These are phyloP conservation scores for Fistulinella staudtii DNA, from an alignment of 1,284 basidiomycete species.

Conservation along the genomic window DNA sequence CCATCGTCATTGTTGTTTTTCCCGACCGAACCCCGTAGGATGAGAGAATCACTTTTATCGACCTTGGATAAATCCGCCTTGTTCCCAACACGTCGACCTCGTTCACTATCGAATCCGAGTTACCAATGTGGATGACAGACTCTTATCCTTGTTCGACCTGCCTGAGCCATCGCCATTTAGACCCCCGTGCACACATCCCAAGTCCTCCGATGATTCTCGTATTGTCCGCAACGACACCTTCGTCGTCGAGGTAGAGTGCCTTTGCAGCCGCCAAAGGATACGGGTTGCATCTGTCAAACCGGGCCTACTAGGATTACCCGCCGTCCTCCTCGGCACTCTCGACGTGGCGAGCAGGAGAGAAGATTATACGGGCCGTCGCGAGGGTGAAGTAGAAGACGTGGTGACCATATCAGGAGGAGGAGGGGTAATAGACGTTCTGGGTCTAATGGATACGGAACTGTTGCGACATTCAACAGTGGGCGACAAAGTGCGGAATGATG, in stretches of 20 bases:
- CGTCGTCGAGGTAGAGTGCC: background rate
- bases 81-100: constrained; percentile 1
- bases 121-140: background rate
- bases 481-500: too few relatives aligned
- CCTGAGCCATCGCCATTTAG: background rate
- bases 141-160: background rate
- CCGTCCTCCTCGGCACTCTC: too few relatives aligned
- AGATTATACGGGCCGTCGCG: too few relatives aligned
- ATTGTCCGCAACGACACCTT: constrained; percentile 1
- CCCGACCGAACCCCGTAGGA: background rate
- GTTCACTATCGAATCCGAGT: background rate
- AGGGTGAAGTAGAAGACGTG: too few relatives aligned
- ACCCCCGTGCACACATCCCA: background rate
- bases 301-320: too few relatives aligned
- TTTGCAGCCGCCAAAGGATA: background rate
- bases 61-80: background rate
- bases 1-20: background rate
- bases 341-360: too few relatives aligned
- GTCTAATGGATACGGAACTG: too few relatives aligned
- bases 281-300: constrained; percentile 1
- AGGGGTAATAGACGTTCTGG: too few relatives aligned
- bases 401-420: too few relatives aligned
- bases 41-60: background rate
- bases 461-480: too few relatives aligned
- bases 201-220: constrained; percentile 3